Percentiles rank a stretch among this genome's conserved stretches.
These are phyloP conservation scores for Narthecium ossifragum DNA, from an alignment of 106 monocot genomes.

Conservation along the genomic window DNA sequence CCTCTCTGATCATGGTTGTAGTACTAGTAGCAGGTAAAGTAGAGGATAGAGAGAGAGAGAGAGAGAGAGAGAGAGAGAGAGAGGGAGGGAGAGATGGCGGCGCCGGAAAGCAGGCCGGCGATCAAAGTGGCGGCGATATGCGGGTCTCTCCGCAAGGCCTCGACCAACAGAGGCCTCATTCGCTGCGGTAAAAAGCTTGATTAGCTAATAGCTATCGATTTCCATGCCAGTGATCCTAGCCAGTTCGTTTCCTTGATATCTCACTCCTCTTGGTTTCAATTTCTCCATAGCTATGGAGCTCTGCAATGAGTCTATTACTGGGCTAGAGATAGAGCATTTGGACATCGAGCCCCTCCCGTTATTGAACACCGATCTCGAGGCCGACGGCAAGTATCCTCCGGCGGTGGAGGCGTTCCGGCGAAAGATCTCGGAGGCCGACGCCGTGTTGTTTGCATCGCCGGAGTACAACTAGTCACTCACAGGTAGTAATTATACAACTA, in stretches of 20 bases:
- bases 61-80: not conserved
- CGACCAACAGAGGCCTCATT: constrained; percentile 11
- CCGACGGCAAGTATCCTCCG: constrained; percentile 37
- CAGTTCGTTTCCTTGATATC: not conserved
- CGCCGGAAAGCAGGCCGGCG: not conserved
- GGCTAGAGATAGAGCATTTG: constrained; percentile 38
- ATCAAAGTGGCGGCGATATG: constrained; percentile 7
- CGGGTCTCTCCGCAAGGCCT: constrained; percentile 13
- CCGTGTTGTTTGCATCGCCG: constrained; percentile 57
- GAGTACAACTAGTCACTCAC: constrained; percentile 71
- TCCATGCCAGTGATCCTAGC: too few relatives aligned
- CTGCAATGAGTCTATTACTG: constrained; percentile 30
- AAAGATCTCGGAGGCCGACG: constrained; percentile 51
- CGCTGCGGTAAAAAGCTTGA: constrained; percentile 1
- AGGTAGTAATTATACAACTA: constrained; percentile 15
- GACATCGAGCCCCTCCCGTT: constrained; percentile 54
- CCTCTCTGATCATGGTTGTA: too few relatives aligned
- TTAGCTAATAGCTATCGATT: too few relatives aligned
- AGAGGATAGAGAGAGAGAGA: too few relatives aligned
- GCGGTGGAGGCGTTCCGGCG: constrained; percentile 49
- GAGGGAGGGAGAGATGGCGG: not conserved
- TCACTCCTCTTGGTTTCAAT: not conserved
- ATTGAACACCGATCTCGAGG: constrained; percentile 63
- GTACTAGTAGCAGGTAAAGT: too few relatives aligned
- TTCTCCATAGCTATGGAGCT: constrained; percentile 33